Evolutionary conservation across 306 rosid species (phyloP).

Genomic region (Malus fusca): DNA sequence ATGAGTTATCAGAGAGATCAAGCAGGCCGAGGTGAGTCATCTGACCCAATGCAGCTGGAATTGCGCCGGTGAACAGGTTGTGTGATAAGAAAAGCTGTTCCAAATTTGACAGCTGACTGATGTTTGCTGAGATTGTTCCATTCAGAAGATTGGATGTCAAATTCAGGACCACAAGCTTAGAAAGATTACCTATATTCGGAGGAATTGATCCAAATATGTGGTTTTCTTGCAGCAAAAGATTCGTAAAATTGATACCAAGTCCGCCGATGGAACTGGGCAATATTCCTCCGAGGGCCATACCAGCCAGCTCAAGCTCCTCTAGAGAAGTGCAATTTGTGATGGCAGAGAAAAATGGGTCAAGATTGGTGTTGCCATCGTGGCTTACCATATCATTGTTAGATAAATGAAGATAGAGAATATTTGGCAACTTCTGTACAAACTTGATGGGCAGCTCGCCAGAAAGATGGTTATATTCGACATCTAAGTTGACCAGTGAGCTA

Average conservation of each 20-base stretch:
- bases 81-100: conserved; percentile 54
- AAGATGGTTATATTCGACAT: conserved; percentile 47
- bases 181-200: conserved; percentile 36
- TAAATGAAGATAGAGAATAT: conserved; percentile 39
- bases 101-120: conserved; percentile 26
- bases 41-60: conserved; percentile 34
- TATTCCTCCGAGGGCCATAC: conserved; percentile 57
- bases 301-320: conserved; percentile 59
- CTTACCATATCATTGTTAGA: conserved; percentile 49
- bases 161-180: conserved; percentile 31
- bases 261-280: conserved; percentile 31
- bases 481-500: conserved; percentile 28
- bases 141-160: conserved; percentile 52
- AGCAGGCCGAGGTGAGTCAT: conserved; percentile 41
- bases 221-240: conserved; percentile 43
- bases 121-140: conserved; percentile 40
- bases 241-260: conserved; percentile 15
- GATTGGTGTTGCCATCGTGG: conserved; percentile 50
- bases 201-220: conserved; percentile 59
- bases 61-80: conserved; percentile 34
- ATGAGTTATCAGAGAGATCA: conserved; percentile 51
- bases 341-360: conserved; percentile 46
- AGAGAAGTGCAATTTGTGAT: conserved; percentile 42
- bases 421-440: conserved; percentile 24
- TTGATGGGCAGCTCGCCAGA: conserved; percentile 48